These are phyloP conservation scores for Wickerhamiella azymoides DNA, from an alignment of 805 yeast species.

Conservation along the genomic window DNA sequence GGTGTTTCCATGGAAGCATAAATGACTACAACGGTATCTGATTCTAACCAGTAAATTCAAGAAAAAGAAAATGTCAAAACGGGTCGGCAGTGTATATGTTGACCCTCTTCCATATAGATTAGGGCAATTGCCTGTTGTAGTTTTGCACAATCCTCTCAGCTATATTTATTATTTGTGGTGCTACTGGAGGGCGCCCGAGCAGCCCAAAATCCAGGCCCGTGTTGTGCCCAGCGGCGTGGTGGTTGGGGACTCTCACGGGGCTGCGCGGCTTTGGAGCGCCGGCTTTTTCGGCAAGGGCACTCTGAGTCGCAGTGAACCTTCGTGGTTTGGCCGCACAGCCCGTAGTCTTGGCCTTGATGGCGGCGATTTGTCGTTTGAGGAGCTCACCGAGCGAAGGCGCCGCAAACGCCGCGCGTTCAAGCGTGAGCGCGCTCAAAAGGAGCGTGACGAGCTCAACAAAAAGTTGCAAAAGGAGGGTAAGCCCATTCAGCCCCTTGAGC, in stretches of 20 bases:
- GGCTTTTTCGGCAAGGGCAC: constrained; percentile 95
- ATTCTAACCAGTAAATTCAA: constrained; percentile 22
- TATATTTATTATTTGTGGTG: constrained; percentile 35
- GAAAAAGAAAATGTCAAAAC: constrained; percentile 1
- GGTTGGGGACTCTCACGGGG: constrained; percentile 28
- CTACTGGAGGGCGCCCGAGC: constrained; percentile 14
- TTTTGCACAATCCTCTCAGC: constrained; percentile 57
- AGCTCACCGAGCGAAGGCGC: constrained; percentile 59
- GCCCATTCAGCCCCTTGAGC: constrained; percentile 27
- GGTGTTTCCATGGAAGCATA: constrained; percentile 12
- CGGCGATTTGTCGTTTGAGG: constrained; percentile 39
- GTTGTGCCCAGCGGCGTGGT: constrained; percentile 25
- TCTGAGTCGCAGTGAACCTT: constrained; percentile 80
- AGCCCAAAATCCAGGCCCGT: constrained; percentile 13
- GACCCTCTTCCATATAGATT: constrained; percentile 49
- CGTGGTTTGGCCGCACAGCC: constrained; percentile 63
- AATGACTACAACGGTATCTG: constrained; percentile 97
- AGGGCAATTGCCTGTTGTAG: constrained; percentile 35
- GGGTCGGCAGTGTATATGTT: constrained; percentile 23
- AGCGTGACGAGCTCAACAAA: constrained; percentile 33
- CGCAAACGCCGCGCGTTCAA: constrained; percentile 62
- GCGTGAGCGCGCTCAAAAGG: constrained; percentile 46
- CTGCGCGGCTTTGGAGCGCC: constrained; percentile 53
- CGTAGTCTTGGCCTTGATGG: constrained; percentile 38
- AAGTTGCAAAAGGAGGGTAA: constrained; percentile 27